Percentiles rank a stretch among this genome's conserved stretches.
phyloP scores from a whole-genome alignment of 257 asterid species.

The Nicotiana attenuata region DNA sequence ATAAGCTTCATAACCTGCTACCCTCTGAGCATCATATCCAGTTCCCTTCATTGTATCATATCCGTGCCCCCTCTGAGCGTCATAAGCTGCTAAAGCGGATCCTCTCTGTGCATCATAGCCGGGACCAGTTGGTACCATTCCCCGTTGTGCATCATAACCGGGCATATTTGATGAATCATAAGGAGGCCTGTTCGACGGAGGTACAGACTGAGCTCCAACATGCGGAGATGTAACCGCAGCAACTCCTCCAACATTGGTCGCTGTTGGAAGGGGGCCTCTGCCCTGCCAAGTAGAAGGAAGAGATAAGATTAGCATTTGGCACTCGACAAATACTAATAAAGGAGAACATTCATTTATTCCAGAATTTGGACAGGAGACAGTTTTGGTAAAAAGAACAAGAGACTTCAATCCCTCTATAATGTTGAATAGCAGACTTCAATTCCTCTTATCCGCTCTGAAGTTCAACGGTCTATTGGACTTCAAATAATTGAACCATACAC shows the following conservation, averaged over 20 bases:
- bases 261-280: constrained; percentile 43
- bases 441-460: not conserved
- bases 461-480: not conserved
- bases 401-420: not conserved
- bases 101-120: constrained; percentile 40
- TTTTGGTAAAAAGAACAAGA: not conserved
- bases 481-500: constrained; percentile 1
- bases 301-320: not conserved
- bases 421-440: not conserved
- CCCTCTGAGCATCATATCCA: constrained; percentile 24
- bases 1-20: constrained; percentile 35
- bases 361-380: not conserved
- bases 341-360: not conserved
- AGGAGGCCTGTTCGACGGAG: constrained; percentile 33
- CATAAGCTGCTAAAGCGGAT: constrained; percentile 31
- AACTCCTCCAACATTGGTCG: constrained; percentile 34
- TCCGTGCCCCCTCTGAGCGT: constrained; percentile 34
- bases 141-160: constrained; percentile 33
- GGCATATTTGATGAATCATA: constrained; percentile 41
- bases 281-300: constrained; percentile 34
- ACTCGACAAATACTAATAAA: not conserved
- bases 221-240: constrained; percentile 39
- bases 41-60: constrained; percentile 40
- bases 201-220: constrained; percentile 38
- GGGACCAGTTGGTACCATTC: constrained; percentile 32